Evolutionary conservation across 805 yeast genomes (phyloP).

Genomic region (Wickerhamomyces ciferrii): DNA sequence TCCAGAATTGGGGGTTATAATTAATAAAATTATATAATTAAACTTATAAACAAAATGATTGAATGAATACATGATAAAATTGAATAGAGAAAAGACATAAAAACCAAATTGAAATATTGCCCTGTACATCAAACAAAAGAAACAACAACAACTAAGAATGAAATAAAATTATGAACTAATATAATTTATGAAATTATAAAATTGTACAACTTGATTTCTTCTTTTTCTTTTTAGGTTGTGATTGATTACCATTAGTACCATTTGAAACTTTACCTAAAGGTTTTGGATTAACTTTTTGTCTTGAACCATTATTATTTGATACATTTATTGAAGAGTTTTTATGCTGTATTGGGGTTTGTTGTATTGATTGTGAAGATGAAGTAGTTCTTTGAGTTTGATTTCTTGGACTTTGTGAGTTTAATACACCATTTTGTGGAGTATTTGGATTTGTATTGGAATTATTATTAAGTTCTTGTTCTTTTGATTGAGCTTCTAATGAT

Average conservation of each 20-base stretch:
- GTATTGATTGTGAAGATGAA: not conserved
- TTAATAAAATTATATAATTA: too few species aligned
- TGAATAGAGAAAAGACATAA: too few species aligned
- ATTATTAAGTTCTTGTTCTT: not conserved
- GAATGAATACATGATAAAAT: not conserved
- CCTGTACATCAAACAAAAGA: too few species aligned
- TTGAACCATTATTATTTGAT: not conserved
- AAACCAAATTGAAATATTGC: too few species aligned
- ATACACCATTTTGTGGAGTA: not conserved
- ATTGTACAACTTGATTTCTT: slow-evolving; percentile 22
- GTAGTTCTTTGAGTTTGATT: not conserved
- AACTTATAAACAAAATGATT: not conserved
- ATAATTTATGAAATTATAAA: slow-evolving; percentile 3
- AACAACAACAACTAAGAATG: not conserved
- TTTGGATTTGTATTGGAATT: not conserved
- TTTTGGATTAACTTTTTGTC: slow-evolving; percentile 3
- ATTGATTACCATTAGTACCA: not conserved
- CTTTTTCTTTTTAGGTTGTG: slow-evolving; percentile 18
- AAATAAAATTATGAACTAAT: not conserved
- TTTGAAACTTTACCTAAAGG: slow-evolving; percentile 12
- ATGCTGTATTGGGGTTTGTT: not conserved
- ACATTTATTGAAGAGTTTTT: not conserved
- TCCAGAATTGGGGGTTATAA: not conserved
- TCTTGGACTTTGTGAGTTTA: slow-evolving; percentile 1
- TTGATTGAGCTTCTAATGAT: slow-evolving; percentile 12